Percentiles rank a stretch among this genome's conserved stretches.
phyloP scores from a whole-genome alignment of 192 early-diverging fungal species.

The Rhizoclosmatium sp. region DNA sequence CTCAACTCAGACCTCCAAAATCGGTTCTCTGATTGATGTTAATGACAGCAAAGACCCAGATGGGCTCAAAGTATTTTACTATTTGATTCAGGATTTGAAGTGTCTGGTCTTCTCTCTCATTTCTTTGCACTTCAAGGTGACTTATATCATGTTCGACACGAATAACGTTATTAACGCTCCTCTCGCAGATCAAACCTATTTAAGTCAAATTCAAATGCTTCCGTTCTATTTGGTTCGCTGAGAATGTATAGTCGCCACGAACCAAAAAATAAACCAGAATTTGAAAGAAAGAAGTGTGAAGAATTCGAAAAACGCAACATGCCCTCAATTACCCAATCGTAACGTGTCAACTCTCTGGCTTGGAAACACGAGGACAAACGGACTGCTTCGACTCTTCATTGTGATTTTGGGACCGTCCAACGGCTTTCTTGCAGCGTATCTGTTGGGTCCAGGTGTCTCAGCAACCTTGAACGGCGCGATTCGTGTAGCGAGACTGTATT shows the following conservation, averaged over 20 bases:
- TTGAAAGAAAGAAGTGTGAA: background rate
- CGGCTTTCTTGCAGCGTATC: constrained; percentile 41
- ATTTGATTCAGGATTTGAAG: constrained; percentile 97
- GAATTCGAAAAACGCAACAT: background rate
- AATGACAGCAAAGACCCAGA: constrained; percentile 91
- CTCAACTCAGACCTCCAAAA: constrained; percentile 77
- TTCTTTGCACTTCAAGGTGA: constrained; percentile 93
- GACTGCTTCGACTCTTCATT: constrained; percentile 57
- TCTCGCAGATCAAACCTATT: constrained; percentile 29
- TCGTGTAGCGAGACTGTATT: constrained; percentile 51
- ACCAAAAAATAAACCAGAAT: no score
- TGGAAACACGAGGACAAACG: constrained; percentile 61
- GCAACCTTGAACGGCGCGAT: constrained; percentile 29
- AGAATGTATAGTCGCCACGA: no score
- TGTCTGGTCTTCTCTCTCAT: constrained; percentile 95
- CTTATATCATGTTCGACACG: background rate
- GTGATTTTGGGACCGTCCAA: constrained; percentile 39
- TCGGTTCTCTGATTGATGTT: constrained; percentile 91
- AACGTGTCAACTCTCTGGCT: constrained; percentile 55
- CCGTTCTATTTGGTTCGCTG: no score
- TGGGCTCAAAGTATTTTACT: constrained; percentile 93
- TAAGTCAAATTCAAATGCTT: background rate
- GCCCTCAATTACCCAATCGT: constrained; percentile 32
- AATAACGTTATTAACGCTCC: background rate
- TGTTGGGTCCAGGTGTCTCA: constrained; percentile 53